phyloP scores from a whole-genome alignment of 768 basidiomycete species.

The Termitomyces sp. region DNA sequence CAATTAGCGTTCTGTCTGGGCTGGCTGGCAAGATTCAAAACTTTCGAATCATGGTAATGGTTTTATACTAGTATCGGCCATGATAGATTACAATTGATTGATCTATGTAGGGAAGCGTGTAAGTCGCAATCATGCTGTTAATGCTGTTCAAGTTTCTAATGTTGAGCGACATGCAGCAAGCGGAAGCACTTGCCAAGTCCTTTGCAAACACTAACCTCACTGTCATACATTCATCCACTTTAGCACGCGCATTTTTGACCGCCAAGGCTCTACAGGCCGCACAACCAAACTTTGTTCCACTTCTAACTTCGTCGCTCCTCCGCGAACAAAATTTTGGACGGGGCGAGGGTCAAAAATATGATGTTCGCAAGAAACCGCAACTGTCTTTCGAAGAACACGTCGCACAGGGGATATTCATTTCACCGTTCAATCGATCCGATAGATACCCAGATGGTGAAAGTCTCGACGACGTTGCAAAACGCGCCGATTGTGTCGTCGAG shows the following conservation, averaged over 20 bases:
- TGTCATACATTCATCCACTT: constrained; percentile 60
- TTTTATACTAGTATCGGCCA: no score
- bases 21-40: constrained; percentile 70
- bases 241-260: constrained; percentile 59
- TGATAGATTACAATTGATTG: no score
- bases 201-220: constrained; percentile 43
- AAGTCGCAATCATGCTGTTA: constrained; percentile 14
- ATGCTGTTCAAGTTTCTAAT: background rate
- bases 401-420: constrained; percentile 48
- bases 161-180: constrained; percentile 38
- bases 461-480: constrained; percentile 49
- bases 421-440: constrained; percentile 35
- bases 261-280: constrained; percentile 48
- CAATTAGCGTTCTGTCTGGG: constrained; percentile 45
- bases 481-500: constrained; percentile 48
- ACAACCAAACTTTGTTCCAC: constrained; percentile 39
- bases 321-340: constrained; percentile 68
- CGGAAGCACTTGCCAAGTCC: constrained; percentile 51
- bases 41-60: constrained; percentile 67
- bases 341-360: constrained; percentile 60
- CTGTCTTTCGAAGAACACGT: constrained; percentile 42
- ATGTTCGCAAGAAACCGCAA: constrained; percentile 20
- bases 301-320: constrained; percentile 44
- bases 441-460: constrained; percentile 73
- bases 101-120: constrained; percentile 47